These are phyloP conservation scores for Leptographium lundbergii DNA, from an alignment of 2,329 filamentous ascomycete genomes.

Conservation along the genomic window DNA sequence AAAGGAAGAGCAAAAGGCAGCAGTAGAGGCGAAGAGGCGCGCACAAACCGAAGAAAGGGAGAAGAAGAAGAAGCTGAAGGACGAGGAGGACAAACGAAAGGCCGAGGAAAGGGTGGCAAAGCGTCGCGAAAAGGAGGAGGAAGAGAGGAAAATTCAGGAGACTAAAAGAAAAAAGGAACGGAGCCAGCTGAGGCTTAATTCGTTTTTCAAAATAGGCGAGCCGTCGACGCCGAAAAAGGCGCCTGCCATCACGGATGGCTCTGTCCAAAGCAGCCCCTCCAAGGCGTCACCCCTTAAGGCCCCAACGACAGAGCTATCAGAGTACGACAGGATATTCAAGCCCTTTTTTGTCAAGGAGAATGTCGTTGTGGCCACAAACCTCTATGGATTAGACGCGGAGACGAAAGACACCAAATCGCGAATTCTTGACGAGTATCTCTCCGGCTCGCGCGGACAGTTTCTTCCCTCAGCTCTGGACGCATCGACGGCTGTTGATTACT, in stretches of 20 bases:
- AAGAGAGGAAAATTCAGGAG: slow-evolving; percentile 27
- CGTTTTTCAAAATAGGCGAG: slow-evolving; percentile 28
- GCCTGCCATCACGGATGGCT: not conserved
- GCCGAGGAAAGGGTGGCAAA: slow-evolving; percentile 31
- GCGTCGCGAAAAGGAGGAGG: slow-evolving; percentile 38
- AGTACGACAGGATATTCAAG: slow-evolving; percentile 61
- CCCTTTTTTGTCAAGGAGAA: slow-evolving; percentile 69
- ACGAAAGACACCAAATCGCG: slow-evolving; percentile 36
- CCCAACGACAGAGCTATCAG: slow-evolving; percentile 21
- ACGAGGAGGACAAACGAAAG: slow-evolving; percentile 18
- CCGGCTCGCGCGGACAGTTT: slow-evolving; percentile 33
- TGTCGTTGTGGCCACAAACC: slow-evolving; percentile 53
- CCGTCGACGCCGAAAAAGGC: slow-evolving; percentile 25
- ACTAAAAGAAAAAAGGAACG: slow-evolving; percentile 38
- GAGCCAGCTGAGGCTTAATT: slow-evolving; percentile 32
- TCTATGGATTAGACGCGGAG: slow-evolving; percentile 44
- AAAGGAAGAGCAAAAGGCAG: slow-evolving; percentile 20
- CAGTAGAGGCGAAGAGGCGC: slow-evolving; percentile 25
- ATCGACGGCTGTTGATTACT: slow-evolving; percentile 26
- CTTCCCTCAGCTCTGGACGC: slow-evolving; percentile 22
- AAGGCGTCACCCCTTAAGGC: slow-evolving; percentile 18
- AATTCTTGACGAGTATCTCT: slow-evolving; percentile 40
- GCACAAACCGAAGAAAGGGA: slow-evolving; percentile 19
- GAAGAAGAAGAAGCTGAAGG: slow-evolving; percentile 25
- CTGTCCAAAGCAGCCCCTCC: slow-evolving; percentile 6